Conservation (phyloP, 2,329 filamentous ascomycete species). For the Paracoccidioides brasiliensis region DNA sequence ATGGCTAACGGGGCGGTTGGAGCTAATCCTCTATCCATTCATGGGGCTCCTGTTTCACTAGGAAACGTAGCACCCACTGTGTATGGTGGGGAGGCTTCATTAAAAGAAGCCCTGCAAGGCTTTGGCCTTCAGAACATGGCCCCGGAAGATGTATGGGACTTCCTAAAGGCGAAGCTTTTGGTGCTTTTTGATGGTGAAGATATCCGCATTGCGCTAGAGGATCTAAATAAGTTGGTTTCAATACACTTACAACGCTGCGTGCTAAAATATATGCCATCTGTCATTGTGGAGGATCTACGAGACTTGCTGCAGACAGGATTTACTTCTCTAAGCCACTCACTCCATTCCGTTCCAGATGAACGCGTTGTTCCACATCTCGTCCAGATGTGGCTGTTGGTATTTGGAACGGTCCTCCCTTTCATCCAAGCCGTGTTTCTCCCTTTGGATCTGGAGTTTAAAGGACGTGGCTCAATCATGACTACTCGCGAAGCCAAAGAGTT, state of each 20-base stretch:
- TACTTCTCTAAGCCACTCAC: conserved; percentile 66
- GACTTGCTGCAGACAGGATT: conserved; percentile 62
- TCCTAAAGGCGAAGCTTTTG: conserved; percentile 49
- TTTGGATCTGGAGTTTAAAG: conserved; percentile 83
- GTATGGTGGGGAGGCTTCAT: conserved; percentile 21
- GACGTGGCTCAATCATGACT: conserved; percentile 65
- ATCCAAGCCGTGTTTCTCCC: conserved; percentile 92
- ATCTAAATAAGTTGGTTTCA: conserved; percentile 50
- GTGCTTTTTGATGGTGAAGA: conserved; percentile 54
- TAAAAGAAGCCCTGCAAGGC: conserved; percentile 31
- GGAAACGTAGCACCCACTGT: conserved; percentile 18
- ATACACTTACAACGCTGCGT: conserved; percentile 52
- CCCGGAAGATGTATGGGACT: conserved; percentile 52
- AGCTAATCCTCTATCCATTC: conserved; percentile 16
- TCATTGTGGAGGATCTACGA: conserved; percentile 49
- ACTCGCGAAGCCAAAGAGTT: conserved; percentile 73
- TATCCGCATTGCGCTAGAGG: conserved; percentile 50
- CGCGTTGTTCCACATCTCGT: conserved; percentile 80
- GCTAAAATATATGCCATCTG: conserved; percentile 44
- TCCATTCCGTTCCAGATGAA: conserved; percentile 69
- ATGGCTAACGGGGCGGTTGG: conserved; percentile 15
- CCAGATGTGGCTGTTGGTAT: conserved; percentile 87
- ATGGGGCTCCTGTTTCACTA: conserved; percentile 26
- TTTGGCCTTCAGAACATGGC: conserved; percentile 59
- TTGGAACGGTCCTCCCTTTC: conserved; percentile 80